These are phyloP conservation scores for Fusarium algeriense DNA, from an alignment of 2,329 filamentous ascomycete genomes.

Conservation along the genomic window DNA sequence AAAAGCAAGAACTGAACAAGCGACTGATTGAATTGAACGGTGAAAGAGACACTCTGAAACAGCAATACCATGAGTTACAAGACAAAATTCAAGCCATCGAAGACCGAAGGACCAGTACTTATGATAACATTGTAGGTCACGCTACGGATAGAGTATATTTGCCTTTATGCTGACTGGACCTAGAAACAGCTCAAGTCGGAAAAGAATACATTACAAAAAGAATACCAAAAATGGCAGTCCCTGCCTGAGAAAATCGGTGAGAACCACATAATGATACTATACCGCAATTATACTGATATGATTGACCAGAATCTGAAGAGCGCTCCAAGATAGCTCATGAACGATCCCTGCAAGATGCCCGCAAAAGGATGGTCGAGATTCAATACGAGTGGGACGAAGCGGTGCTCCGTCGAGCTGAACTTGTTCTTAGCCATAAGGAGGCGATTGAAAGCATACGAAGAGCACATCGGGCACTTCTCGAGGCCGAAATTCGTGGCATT, in stretches of 20 bases:
- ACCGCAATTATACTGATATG: background rate
- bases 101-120: constrained; percentile 57
- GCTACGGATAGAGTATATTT: background rate
- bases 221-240: constrained; percentile 72
- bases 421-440: constrained; percentile 66
- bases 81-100: constrained; percentile 58
- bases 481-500: constrained; percentile 76
- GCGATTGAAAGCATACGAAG: constrained; percentile 72
- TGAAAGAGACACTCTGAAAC: constrained; percentile 53
- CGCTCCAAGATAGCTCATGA: constrained; percentile 49
- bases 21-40: constrained; percentile 59
- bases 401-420: constrained; percentile 67
- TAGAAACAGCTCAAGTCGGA: constrained; percentile 67
- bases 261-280: constrained; percentile 39
- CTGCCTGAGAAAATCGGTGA: constrained; percentile 79
- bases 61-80: constrained; percentile 51
- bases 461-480: constrained; percentile 73
- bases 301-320: constrained; percentile 53
- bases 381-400: constrained; percentile 67
- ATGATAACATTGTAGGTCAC: constrained; percentile 53
- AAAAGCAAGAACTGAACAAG: constrained; percentile 71
- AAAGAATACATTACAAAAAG: constrained; percentile 76
- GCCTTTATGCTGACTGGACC: constrained; percentile 33
- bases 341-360: constrained; percentile 50
- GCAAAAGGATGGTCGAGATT: constrained; percentile 60